These are phyloP conservation scores for Physocladia obscura DNA, from an alignment of 192 early-diverging fungal genomes.

Conservation along the genomic window DNA sequence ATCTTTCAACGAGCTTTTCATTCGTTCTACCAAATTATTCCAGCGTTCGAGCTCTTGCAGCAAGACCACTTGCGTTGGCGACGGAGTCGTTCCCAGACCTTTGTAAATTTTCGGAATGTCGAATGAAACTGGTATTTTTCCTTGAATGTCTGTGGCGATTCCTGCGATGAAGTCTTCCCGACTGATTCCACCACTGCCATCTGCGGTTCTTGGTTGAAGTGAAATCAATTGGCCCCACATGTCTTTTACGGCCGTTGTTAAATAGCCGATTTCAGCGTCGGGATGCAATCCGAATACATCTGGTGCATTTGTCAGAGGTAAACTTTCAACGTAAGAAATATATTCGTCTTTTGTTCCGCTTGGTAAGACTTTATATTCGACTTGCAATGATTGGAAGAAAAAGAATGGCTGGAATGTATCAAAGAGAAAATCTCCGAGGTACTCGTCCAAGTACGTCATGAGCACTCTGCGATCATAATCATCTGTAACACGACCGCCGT, in stretches of 20 bases:
- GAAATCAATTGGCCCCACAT: slow-evolving; percentile 65
- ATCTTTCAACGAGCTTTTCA: slow-evolving; percentile 53
- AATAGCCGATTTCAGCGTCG: slow-evolving; percentile 65
- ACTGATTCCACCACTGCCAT: slow-evolving; percentile 61
- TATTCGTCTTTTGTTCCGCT: slow-evolving; percentile 54
- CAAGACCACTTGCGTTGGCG: slow-evolving; percentile 61
- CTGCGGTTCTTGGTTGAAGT: slow-evolving; percentile 57
- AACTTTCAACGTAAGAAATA: slow-evolving; percentile 55
- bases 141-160: slow-evolving; percentile 61
- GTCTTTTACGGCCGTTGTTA: slow-evolving; percentile 61
- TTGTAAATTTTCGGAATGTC: slow-evolving; percentile 61
- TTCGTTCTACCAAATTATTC: slow-evolving; percentile 61
- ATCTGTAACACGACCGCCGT: slow-evolving; percentile 65
- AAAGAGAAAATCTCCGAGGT: slow-evolving; percentile 64
- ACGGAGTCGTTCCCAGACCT: slow-evolving; percentile 41
- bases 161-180: slow-evolving; percentile 62
- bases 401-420: slow-evolving; percentile 64
- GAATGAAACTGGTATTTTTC: slow-evolving; percentile 53
- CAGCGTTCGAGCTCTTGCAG: slow-evolving; percentile 64
- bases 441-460: slow-evolving; percentile 65
- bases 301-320: slow-evolving; percentile 61
- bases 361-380: slow-evolving; percentile 55
- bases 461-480: slow-evolving; percentile 63
- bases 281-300: slow-evolving; percentile 67
- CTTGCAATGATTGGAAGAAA: slow-evolving; percentile 52